A percentile compares a stretch with the other conserved stretches of the same genome.
These are phyloP conservation scores for Moelleriella libera DNA, from an alignment of 2,329 filamentous ascomycete genomes.

Conservation along the genomic window DNA sequence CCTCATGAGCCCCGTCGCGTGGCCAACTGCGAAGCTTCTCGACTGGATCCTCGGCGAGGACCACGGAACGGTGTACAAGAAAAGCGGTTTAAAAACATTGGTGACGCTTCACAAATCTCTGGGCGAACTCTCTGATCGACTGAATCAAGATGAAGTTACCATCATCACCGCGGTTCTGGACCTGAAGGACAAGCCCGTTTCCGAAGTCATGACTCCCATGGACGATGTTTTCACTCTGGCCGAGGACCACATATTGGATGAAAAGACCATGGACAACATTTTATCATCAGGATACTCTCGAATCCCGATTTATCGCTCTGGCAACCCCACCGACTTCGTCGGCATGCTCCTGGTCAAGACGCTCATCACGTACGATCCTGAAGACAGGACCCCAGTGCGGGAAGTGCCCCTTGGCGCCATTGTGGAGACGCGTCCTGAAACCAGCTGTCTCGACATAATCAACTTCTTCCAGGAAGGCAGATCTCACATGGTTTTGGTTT, in stretches of 20 bases:
- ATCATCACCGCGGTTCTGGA: constrained; percentile 96
- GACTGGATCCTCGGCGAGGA: constrained; percentile 89
- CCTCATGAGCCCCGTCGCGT: constrained; percentile 75
- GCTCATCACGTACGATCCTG: constrained; percentile 94
- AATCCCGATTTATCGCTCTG: constrained; percentile 83
- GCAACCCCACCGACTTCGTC: constrained; percentile 76
- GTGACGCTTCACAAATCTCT: constrained; percentile 90
- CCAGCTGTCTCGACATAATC: constrained; percentile 93
- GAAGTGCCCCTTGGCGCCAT: constrained; percentile 90
- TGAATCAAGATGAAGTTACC: constrained; percentile 96
- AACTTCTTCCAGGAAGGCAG: constrained; percentile 99
- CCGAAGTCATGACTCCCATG: constrained; percentile 97
- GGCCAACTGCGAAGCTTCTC: constrained; percentile 89
- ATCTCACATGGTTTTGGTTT: constrained; percentile 96
- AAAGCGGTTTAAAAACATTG: constrained; percentile 89
- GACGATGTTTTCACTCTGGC: constrained; percentile 93
- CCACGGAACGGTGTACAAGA: constrained; percentile 95
- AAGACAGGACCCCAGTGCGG: constrained; percentile 73
- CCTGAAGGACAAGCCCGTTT: constrained; percentile 89
- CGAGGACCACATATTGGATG: constrained; percentile 85
- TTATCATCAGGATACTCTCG: constrained; percentile 88
- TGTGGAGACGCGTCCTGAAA: constrained; percentile 87
- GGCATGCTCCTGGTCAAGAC: constrained; percentile 99
- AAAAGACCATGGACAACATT: constrained; percentile 87
- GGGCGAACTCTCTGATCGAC: constrained; percentile 70